phyloP scores from a whole-genome alignment of 2,329 filamentous ascomycete genomes.

The Penicillium sp. region DNA sequence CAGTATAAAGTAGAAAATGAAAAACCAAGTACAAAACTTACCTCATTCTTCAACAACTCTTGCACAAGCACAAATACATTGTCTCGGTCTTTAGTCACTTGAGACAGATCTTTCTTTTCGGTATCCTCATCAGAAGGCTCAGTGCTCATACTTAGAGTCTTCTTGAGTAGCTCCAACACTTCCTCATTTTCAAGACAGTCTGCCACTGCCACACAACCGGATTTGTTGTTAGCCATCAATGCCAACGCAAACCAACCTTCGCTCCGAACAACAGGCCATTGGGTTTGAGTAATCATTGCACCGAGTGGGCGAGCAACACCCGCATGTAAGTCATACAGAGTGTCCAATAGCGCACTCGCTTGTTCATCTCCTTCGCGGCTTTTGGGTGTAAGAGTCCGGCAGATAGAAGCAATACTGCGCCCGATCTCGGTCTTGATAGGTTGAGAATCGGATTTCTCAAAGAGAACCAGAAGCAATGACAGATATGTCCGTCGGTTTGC shows the following conservation, averaged over 20 bases:
- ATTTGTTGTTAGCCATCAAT: conserved; percentile 42
- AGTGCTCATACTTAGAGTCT: conserved; percentile 30
- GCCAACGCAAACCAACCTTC: conserved; percentile 53
- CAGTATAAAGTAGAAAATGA: neutral
- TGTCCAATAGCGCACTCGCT: conserved; percentile 28
- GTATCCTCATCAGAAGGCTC: conserved; percentile 16
- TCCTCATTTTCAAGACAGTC: conserved; percentile 38
- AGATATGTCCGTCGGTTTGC: conserved; percentile 39
- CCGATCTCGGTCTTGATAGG: conserved; percentile 51
- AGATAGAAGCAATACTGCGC: conserved; percentile 47
- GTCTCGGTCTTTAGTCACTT: conserved; percentile 40
- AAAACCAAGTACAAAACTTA: conserved; percentile 21
- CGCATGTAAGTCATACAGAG: conserved; percentile 37
- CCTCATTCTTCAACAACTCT: conserved; percentile 40
- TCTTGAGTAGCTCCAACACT: conserved; percentile 35
- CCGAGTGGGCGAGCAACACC: conserved; percentile 42
- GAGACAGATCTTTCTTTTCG: conserved; percentile 26
- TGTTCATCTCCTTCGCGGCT: conserved; percentile 23
- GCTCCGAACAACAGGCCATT: conserved; percentile 50
- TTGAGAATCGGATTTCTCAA: conserved; percentile 43
- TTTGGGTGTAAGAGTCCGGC: conserved; percentile 39
- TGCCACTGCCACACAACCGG: conserved; percentile 35
- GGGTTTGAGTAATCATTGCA: conserved; percentile 47
- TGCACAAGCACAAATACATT: conserved; percentile 43
- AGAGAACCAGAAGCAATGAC: conserved; percentile 43